Evolutionary conservation across 1,139 yeast species (phyloP), one percentile per base, ranked within the genome.

Genomic region (Diutina rugosa): DNA sequence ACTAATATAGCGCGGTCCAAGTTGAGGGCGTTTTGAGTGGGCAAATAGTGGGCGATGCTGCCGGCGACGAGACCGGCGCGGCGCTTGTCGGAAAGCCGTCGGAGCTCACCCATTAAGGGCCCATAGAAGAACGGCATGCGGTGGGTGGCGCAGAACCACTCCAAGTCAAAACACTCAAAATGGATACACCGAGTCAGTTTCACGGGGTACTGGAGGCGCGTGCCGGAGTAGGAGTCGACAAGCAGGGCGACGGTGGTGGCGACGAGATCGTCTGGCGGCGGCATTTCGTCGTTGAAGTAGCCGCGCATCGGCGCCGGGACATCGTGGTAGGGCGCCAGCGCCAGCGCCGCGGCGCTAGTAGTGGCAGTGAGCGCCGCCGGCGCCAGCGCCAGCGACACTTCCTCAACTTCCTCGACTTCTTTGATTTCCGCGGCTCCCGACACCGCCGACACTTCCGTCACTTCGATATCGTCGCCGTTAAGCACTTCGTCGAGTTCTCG

Each of bases 141-240:
- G 61, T 74, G 71, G 60, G 73, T 73, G 12, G 67, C 57, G 62
- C 80, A 76, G 58, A 76, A 76, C 56, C 67, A 72, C 14, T 74
- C 75, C 59, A 71, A 74, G 60, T 76, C 80, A 64, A 76, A 76
- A 62, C 80, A 76, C 63, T 75, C 80, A 60, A 76, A 75, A 62
- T 76, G 80, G 41, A 62, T 62, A 60, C 80, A 76, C 1, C 60
- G 59, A 10, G 62, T 59, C 3, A 79, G 69, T 61, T 74, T 76
- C 2, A 76, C 74, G 0, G 80, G 80, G 8, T 76, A 63, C 47
- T 64, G 61, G 51, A 76, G 74, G 57, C 69, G 71, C 49, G 73
- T 69, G 35, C 75, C 74, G 28, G 73, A 67, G 26, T 71, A 61
- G 12, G 64, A 63, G 55, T 62, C 64, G 18, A 58, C 48, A 21